Base-by-base conservation (phyloP, 192 early-diverging fungal species). In the Allomyces arbusculus region DNA sequence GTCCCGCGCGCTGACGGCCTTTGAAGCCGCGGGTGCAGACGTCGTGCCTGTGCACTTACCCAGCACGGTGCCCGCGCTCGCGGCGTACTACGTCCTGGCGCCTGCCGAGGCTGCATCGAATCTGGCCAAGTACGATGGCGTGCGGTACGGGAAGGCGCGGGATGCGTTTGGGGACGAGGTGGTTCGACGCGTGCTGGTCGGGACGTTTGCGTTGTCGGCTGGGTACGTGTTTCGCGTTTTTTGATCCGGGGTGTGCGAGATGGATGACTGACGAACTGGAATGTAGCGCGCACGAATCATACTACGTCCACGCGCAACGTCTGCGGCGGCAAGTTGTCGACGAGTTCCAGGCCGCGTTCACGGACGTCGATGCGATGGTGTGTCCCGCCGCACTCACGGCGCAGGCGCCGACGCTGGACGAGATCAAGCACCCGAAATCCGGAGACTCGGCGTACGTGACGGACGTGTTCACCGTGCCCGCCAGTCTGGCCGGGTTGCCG, bases 91-190 rank as follows among this genome's bases (percentile, higher is more conserved):
- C 68, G 86, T 89, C 0, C 70, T 97, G 61, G 92, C 88, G 7
- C 79, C 86, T 24, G 92, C 94, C 7, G 94, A 97, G 73, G 91
- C 94, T 1, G 86, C 84, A 7, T 92, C 90, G 22, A 97, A 97
- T 69, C 71, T 97, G 61, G 84, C 91, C 61, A 78, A 89, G 62
- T 97, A 80, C 66, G 91, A 94, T 70, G 94, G 94, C 8, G 67
- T 91, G 10, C 80, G 89, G 64, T 97, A 89, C 72, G 94, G 94
- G 74, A 64, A 69, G 63, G 71, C 68, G 1, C 50, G 50, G 3
- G 20, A 14, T 14, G 3, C 3, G 50, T n/a, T 58, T 14, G 50
- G 50, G 12, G 16, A 14, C 50, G 50, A 58, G 50, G 50, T 58
- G 50, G 3, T 20, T 1, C 50, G 50, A 14, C 50, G 50, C 2